Evolutionary conservation across 441 rosid species (phyloP).

Genomic region (Populus trichocarpa): DNA sequence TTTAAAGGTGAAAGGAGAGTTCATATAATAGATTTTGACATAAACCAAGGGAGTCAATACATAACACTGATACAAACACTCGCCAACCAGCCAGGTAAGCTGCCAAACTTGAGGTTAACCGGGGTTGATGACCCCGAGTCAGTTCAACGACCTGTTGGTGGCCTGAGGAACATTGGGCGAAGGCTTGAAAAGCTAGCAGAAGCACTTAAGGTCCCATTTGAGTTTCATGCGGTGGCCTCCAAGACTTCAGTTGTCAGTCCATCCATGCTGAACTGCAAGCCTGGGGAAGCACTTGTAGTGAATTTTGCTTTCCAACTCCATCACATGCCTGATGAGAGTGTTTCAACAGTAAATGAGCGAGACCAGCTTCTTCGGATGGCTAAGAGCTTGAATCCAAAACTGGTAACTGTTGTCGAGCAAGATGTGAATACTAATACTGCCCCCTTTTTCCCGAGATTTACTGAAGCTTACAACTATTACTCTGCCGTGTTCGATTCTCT

Average conservation of each 20-base stretch:
- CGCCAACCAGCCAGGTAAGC: conserved; percentile 47
- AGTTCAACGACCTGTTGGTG: conserved; percentile 81
- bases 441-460: conserved; percentile 77
- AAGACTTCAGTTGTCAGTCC: conserved; percentile 72
- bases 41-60: conserved; percentile 96
- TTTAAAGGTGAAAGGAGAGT: conserved; percentile 69
- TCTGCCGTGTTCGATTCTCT: conserved; percentile 92
- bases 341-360: conserved; percentile 80
- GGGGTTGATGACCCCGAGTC: conserved; percentile 98
- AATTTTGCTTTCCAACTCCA: conserved; percentile 98
- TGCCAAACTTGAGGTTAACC: conserved; percentile 68
- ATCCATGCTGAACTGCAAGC: conserved; percentile 51
- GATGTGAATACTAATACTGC: conserved; percentile 92
- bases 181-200: conserved; percentile 81
- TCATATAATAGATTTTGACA: conserved; percentile 89
- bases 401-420: conserved; percentile 92
- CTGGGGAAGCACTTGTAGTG: conserved; percentile 74
- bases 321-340: conserved; percentile 99
- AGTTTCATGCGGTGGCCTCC: conserved; percentile 71
- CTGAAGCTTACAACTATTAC: conserved; percentile 87
- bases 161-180: conserved; percentile 67
- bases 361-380: conserved; percentile 94
- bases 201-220: conserved; percentile 59
- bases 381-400: conserved; percentile 83
- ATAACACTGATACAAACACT: conserved; percentile 74